Evolutionary conservation across 2,329 filamentous ascomycete genomes (phyloP).

Genomic region (Daldinia sp.): DNA sequence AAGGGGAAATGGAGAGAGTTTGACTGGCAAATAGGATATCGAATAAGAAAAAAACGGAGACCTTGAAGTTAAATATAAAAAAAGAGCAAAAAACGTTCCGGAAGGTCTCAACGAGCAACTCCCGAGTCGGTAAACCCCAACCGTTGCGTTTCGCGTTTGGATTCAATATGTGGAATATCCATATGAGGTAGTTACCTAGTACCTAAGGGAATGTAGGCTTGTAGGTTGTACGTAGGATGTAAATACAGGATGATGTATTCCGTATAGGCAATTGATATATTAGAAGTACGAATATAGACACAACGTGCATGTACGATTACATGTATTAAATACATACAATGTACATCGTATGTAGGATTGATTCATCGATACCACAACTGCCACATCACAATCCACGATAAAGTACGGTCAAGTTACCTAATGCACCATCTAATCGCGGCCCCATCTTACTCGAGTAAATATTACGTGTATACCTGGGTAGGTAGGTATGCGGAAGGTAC

Average conservation of each 20-base stretch:
- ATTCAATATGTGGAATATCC: constrained; percentile 7
- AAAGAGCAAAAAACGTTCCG: constrained; percentile 12
- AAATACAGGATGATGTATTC: too few relatives aligned
- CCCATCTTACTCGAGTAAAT: constrained; percentile 9
- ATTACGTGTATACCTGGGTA: constrained; percentile 12
- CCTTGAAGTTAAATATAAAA: constrained; percentile 13
- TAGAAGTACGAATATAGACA: not conserved
- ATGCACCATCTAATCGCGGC: not conserved
- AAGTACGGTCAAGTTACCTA: not conserved
- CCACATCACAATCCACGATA: constrained; percentile 25
- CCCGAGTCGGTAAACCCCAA: constrained; percentile 33
- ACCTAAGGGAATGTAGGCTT: too few relatives aligned
- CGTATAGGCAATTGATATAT: not conserved
- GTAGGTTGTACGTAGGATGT: too few relatives aligned
- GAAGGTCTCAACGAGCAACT: constrained; percentile 24
- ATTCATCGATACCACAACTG: constrained; percentile 13
- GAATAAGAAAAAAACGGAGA: constrained; percentile 27
- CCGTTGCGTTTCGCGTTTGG: constrained; percentile 24
- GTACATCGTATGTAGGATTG: constrained; percentile 7
- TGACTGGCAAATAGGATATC: constrained; percentile 15
- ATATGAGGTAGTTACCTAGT: not conserved
- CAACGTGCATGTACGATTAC: not conserved
- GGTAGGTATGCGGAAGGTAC: constrained; percentile 7
- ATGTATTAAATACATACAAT: constrained; percentile 4
- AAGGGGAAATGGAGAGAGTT: constrained; percentile 12